Percentiles rank a stretch among this genome's conserved stretches.
Conservation (phyloP, 352 stramenopile species). For the Phytophthora foliorum region DNA sequence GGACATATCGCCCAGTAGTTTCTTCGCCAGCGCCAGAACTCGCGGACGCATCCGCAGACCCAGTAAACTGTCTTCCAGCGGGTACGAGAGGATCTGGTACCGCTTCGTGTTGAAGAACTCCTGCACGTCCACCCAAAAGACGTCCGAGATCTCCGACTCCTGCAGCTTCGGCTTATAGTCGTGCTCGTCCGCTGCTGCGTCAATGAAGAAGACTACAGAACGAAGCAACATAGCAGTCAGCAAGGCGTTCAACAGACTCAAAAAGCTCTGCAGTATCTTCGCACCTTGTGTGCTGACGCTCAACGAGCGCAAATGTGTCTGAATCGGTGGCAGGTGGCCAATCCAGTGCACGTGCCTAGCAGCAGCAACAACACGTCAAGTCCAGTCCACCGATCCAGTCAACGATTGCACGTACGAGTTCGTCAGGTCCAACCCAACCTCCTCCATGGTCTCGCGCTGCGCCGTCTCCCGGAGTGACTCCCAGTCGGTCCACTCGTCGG, state of each 20-base stretch:
- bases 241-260: neutral
- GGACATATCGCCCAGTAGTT: constrained; percentile 60
- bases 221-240: neutral
- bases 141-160: constrained; percentile 75
- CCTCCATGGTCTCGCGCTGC: constrained; percentile 81
- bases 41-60: constrained; percentile 43
- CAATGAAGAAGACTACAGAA: constrained; percentile 78
- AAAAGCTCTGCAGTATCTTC: neutral
- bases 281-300: constrained; percentile 76
- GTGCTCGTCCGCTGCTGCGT: constrained; percentile 55
- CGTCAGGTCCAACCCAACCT: constrained; percentile 82
- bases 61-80: constrained; percentile 66
- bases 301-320: constrained; percentile 71
- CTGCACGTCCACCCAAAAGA: constrained; percentile 86
- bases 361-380: constrained; percentile 12
- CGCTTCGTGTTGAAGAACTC: constrained; percentile 72
- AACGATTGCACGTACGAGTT: constrained; percentile 44
- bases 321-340: constrained; percentile 61
- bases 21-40: constrained; percentile 41
- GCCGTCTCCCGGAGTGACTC: constrained; percentile 79
- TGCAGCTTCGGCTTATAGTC: constrained; percentile 65
- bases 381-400: neutral
- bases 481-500: constrained; percentile 58
- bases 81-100: constrained; percentile 68
- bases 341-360: constrained; percentile 76